These are phyloP conservation scores for Camelina neglecta DNA, from an alignment of 345 rosid genomes.

Conservation along the genomic window DNA sequence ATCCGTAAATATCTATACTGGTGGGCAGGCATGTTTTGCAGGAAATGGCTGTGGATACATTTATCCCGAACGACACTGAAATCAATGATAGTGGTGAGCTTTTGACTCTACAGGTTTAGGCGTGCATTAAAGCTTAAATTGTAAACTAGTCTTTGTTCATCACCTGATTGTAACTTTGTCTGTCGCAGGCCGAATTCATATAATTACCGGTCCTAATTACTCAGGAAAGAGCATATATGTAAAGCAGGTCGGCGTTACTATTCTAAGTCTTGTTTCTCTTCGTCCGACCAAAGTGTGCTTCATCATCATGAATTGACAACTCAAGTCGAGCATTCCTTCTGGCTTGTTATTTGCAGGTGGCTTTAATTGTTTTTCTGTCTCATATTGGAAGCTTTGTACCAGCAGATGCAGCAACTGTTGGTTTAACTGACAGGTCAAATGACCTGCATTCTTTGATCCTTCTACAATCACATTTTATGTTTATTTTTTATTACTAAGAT, in stretches of 20 bases:
- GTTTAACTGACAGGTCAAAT: conserved; percentile 88
- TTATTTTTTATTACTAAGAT: conserved; percentile 33
- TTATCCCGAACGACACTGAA: conserved; percentile 90
- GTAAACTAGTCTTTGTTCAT: conserved; percentile 32
- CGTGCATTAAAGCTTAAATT: conserved; percentile 17
- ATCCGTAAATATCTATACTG: conserved; percentile 8
- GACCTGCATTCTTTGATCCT: conserved; percentile 30
- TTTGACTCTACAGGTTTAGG: conserved; percentile 27
- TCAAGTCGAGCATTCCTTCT: conserved; percentile 14
- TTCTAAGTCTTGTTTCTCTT: conserved; percentile 18
- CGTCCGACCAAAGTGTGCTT: conserved; percentile 4
- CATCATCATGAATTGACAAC: conserved; percentile 7
- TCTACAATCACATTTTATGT: conserved; percentile 16
- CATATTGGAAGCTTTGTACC: conserved; percentile 99
- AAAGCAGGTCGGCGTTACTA: conserved; percentile 69
- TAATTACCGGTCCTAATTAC: conserved; percentile 97
- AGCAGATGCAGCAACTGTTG: conserved; percentile 92
- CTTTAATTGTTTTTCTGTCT: conserved; percentile 90
- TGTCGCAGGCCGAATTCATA: conserved; percentile 70
- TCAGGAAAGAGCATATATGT: conserved; percentile 96
- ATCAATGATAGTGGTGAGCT: conserved; percentile 64
- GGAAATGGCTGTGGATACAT: conserved; percentile 97
- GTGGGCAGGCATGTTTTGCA: conserved; percentile 88
- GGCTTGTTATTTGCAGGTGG: conserved; percentile 64
- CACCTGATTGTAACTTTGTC: conserved; percentile 36